Percentiles rank a stretch among this genome's conserved stretches.
Evolutionary conservation across 805 yeast genomes (phyloP).

Genomic region (Candida taoyuanica): DNA sequence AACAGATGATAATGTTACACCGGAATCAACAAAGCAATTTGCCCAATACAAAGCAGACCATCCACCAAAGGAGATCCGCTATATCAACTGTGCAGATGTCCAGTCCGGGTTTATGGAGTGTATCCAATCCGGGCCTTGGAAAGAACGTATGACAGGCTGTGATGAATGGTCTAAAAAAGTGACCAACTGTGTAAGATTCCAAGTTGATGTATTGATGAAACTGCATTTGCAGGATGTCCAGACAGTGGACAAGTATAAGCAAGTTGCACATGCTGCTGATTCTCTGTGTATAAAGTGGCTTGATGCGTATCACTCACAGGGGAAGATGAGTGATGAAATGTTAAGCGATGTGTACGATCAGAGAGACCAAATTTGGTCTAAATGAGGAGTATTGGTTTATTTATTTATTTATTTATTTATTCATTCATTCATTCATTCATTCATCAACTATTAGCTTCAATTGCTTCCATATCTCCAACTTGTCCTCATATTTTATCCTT

Average conservation of each 20-base stretch:
- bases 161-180: slow-evolving; percentile 7
- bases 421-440: neutral
- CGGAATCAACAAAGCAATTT: neutral
- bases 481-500: slow-evolving; percentile 41
- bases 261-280: slow-evolving; percentile 17
- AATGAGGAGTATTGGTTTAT: neutral
- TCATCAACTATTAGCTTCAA: slow-evolving; percentile 23
- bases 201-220: slow-evolving; percentile 13
- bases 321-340: slow-evolving; percentile 7
- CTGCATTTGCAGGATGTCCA: slow-evolving; percentile 14
- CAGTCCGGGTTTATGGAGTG: slow-evolving; percentile 20
- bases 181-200: slow-evolving; percentile 19
- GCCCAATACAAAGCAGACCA: neutral
- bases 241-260: slow-evolving; percentile 8
- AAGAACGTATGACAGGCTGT: slow-evolving; percentile 19
- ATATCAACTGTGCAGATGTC: slow-evolving; percentile 22
- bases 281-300: slow-evolving; percentile 15
- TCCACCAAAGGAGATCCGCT: slow-evolving; percentile 6
- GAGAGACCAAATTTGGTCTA: slow-evolving; percentile 20
- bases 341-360: slow-evolving; percentile 11
- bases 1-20: neutral
- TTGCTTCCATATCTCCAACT: slow-evolving; percentile 45
- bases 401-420: neutral
- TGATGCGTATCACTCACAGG: slow-evolving; percentile 3
- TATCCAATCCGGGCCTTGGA: slow-evolving; percentile 18